phyloP scores from a whole-genome alignment of 805 yeast species.

The Myxozyma kluyveri region DNA sequence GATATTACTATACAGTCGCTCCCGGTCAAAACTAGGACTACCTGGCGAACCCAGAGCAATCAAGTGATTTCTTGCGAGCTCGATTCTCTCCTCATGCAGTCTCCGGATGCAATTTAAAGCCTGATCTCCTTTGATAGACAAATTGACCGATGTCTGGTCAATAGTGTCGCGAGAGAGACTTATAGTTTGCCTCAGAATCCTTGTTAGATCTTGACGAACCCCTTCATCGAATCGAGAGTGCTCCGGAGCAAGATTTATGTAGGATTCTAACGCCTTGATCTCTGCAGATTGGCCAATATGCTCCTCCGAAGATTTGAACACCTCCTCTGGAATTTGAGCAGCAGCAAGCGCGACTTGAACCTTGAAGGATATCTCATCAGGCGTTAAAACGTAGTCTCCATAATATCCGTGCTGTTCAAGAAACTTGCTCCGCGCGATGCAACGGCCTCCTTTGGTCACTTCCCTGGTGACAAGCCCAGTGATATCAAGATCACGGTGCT shows the following conservation, averaged over 20 bases:
- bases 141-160: too few relatives aligned
- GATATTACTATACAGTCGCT: too few relatives aligned
- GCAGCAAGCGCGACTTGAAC: conserved; percentile 70
- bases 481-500: conserved; percentile 71
- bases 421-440: conserved; percentile 41
- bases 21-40: too few relatives aligned
- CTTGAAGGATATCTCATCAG: conserved; percentile 56
- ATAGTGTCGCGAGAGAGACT: too few relatives aligned
- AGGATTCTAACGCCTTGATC: conserved; percentile 10
- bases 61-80: too few relatives aligned
- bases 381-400: conserved; percentile 69
- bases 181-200: conserved; percentile 3
- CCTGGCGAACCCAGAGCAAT: too few relatives aligned
- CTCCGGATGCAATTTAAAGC: conserved; percentile 1
- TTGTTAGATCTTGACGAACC: neutral
- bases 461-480: conserved; percentile 43
- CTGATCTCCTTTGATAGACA: too few relatives aligned
- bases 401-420: conserved; percentile 55
- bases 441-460: conserved; percentile 37
- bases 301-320: conserved; percentile 6
- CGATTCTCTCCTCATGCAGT: conserved; percentile 32
- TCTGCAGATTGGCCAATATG: conserved; percentile 1
- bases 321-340: conserved; percentile 10
- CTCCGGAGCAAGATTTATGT: conserved; percentile 4
- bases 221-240: conserved; percentile 2